A percentile compares a stretch with the other conserved stretches of the same genome.
Evolutionary conservation across 306 rosid species (phyloP).

Genomic region (Crotalaria pallida): DNA sequence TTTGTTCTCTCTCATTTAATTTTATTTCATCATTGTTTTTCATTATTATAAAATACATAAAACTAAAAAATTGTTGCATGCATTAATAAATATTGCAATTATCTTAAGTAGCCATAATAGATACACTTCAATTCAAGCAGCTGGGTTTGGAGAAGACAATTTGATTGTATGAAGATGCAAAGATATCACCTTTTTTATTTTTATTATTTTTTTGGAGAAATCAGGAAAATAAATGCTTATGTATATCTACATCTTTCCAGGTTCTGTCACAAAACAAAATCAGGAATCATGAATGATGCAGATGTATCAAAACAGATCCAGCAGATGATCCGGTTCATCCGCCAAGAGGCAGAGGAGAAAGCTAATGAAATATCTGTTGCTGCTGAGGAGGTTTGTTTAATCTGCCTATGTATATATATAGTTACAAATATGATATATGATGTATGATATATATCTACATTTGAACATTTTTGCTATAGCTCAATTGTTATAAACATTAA

Average conservation of each 20-base stretch:
- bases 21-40: background rate
- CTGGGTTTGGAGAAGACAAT: constrained; percentile 1
- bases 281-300: constrained; percentile 53
- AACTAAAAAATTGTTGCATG: background rate
- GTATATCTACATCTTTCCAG: background rate
- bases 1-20: background rate
- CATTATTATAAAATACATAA: background rate
- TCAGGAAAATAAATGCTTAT: background rate
- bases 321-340: constrained; percentile 77
- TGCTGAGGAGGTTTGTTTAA: constrained; percentile 50
- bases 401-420: background rate
- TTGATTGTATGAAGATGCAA: constrained; percentile 15
- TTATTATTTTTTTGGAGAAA: background rate
- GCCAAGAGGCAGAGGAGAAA: constrained; percentile 77
- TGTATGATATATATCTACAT: too few relatives aligned
- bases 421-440: too few relatives aligned
- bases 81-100: background rate
- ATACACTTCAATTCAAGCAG: constrained; percentile 2
- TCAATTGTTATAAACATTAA: background rate
- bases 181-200: background rate
- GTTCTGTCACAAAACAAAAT: background rate
- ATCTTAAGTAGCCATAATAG: background rate
- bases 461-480: background rate
- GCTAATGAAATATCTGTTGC: constrained; percentile 64
- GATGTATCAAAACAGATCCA: constrained; percentile 70